Percentiles rank a stretch among this genome's conserved stretches.
These are phyloP conservation scores for Metarhizium anisopliae DNA, from an alignment of 2,329 filamentous ascomycete genomes.

Conservation along the genomic window DNA sequence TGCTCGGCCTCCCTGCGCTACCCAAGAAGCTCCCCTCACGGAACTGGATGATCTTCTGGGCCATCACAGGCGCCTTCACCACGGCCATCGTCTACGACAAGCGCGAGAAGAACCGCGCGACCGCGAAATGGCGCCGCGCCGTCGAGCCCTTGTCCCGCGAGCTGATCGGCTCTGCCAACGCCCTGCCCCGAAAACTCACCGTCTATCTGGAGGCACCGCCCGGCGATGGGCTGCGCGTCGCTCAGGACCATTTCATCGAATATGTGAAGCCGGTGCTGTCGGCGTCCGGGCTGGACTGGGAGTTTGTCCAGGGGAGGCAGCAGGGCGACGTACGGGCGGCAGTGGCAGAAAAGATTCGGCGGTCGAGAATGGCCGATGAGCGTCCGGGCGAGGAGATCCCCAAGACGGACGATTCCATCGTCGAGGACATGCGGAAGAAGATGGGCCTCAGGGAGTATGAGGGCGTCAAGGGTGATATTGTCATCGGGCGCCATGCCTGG, in stretches of 20 bases:
- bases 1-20: conserved; percentile 79
- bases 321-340: conserved; percentile 89
- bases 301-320: conserved; percentile 83
- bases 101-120: conserved; percentile 75
- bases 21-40: conserved; percentile 81
- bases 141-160: conserved; percentile 80
- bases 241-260: conserved; percentile 93
- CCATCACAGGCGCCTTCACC: conserved; percentile 67
- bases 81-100: conserved; percentile 85
- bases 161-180: conserved; percentile 55
- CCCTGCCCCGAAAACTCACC: conserved; percentile 75
- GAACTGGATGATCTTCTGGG: conserved; percentile 95
- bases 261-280: conserved; percentile 92
- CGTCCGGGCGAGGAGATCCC: conserved; percentile 37
- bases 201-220: conserved; percentile 82
- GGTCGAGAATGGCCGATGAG: conserved; percentile 53
- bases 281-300: conserved; percentile 87
- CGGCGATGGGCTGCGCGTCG: conserved; percentile 70
- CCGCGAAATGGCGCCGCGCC: conserved; percentile 75
- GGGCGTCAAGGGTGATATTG: conserved; percentile 72
- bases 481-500: conserved; percentile 89
- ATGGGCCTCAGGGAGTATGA: conserved; percentile 63
- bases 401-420: conserved; percentile 41
- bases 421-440: conserved; percentile 54
- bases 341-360: conserved; percentile 77